Evolutionary conservation across 2,329 filamentous ascomycete genomes (phyloP).

Genomic region (Chaetomiaceae sp.): DNA sequence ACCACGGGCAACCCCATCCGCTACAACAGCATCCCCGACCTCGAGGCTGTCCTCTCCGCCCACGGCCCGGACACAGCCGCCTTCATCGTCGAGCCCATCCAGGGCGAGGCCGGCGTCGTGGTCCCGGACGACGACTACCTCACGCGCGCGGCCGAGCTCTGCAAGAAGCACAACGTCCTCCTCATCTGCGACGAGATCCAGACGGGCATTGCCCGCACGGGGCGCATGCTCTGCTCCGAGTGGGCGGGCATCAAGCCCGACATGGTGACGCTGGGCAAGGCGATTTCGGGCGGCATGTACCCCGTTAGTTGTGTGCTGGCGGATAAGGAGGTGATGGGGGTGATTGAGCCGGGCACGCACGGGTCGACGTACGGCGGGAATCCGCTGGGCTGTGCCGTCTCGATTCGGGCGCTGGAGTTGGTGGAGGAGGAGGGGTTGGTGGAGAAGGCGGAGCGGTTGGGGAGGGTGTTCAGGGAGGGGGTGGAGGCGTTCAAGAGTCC

Average conservation of each 20-base stretch:
- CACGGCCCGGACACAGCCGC: conserved; percentile 84
- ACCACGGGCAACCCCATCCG: conserved; percentile 72
- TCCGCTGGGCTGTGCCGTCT: conserved; percentile 89
- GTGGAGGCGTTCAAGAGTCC: conserved; percentile 71
- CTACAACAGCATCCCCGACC: conserved; percentile 79
- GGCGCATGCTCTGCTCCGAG: conserved; percentile 87
- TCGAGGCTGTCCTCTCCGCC: conserved; percentile 72
- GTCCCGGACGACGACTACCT: conserved; percentile 92
- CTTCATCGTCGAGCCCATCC: conserved; percentile 93
- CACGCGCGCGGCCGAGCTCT: conserved; percentile 71
- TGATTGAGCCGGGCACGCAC: conserved; percentile 92
- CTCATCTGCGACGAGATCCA: conserved; percentile 98
- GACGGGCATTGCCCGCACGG: conserved; percentile 92
- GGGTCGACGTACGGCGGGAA: conserved; percentile 99
- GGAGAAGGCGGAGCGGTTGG: conserved; percentile 74
- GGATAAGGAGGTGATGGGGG: conserved; percentile 88
- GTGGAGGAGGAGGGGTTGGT: conserved; percentile 89
- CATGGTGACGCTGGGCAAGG: conserved; percentile 91
- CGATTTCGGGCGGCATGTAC: conserved; percentile 97
- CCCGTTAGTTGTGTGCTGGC: conserved; percentile 92
- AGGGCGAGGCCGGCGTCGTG: conserved; percentile 95
- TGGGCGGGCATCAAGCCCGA: conserved; percentile 96
- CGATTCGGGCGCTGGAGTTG: conserved; percentile 89
- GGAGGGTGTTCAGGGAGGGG: conserved; percentile 76
- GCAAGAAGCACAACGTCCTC: conserved; percentile 91